A percentile compares a stretch with the other conserved stretches of the same genome.
These are phyloP conservation scores for Rhypophila decipiens DNA, from an alignment of 495 filamentous ascomycete species.

Conservation along the genomic window DNA sequence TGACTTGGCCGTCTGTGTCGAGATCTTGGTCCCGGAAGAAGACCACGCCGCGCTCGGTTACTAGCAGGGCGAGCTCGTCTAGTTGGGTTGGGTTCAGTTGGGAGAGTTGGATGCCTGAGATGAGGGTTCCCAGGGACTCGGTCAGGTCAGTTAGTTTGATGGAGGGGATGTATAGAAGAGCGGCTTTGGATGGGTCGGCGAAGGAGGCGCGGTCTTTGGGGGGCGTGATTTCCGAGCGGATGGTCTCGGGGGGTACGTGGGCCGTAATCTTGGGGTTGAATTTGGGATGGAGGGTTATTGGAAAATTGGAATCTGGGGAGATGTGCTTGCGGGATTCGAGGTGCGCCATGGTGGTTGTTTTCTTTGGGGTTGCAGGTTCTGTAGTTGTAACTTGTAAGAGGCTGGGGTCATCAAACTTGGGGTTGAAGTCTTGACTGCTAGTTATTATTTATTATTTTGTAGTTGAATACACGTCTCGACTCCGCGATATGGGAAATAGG, in stretches of 20 bases:
- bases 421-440: background rate
- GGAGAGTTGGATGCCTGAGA: constrained; percentile 43
- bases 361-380: background rate
- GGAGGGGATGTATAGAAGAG: constrained; percentile 40
- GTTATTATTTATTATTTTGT: background rate
- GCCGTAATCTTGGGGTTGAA: constrained; percentile 51
- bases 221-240: constrained; percentile 34
- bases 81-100: constrained; percentile 33
- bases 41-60: constrained; percentile 41
- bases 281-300: constrained; percentile 45
- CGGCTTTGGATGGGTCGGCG: constrained; percentile 46
- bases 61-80: constrained; percentile 42
- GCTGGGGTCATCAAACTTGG: background rate
- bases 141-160: constrained; percentile 42
- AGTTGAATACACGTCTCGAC: background rate
- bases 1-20: constrained; percentile 45
- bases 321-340: constrained; percentile 31
- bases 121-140: constrained; percentile 45
- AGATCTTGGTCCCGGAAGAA: constrained; percentile 46
- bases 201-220: constrained; percentile 43
- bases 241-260: constrained; percentile 39
- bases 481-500: background rate
- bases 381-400: background rate
- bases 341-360: constrained; percentile 14
- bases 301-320: constrained; percentile 32